These are phyloP conservation scores for Domatiomyces globalis DNA, from an alignment of 2,329 filamentous ascomycete species.

Conservation along the genomic window DNA sequence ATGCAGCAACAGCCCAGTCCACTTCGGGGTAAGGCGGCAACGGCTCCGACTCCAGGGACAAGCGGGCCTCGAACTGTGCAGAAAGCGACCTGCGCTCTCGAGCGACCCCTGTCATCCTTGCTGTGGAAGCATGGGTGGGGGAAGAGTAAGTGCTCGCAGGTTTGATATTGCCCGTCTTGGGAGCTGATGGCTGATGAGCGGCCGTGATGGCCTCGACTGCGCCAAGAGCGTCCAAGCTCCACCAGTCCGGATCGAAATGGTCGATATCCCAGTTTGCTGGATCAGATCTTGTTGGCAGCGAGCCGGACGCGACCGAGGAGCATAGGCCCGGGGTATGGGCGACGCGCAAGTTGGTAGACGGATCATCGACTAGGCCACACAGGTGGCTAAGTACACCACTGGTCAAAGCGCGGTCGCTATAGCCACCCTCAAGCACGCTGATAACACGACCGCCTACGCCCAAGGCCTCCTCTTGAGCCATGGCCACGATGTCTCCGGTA, in stretches of 20 bases:
- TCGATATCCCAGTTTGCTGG: background rate
- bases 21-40: constrained; percentile 67
- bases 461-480: constrained; percentile 67
- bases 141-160: constrained; percentile 62
- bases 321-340: background rate
- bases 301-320: constrained; percentile 3
- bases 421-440: constrained; percentile 89
- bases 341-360: background rate
- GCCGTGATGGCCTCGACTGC: constrained; percentile 50
- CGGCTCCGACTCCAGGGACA: constrained; percentile 24
- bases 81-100: constrained; percentile 27
- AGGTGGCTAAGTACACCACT: constrained; percentile 85
- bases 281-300: constrained; percentile 11
- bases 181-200: constrained; percentile 35
- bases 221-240: constrained; percentile 51
- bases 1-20: constrained; percentile 68
- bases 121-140: constrained; percentile 74
- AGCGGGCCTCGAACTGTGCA: constrained; percentile 13
- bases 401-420: constrained; percentile 78
- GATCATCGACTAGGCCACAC: constrained; percentile 48
- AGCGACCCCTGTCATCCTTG: constrained; percentile 58
- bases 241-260: constrained; percentile 40
- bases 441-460: constrained; percentile 72
- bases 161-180: constrained; percentile 43
- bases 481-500: constrained; percentile 65